Percentiles rank a stretch among this genome's conserved stretches.
These are phyloP conservation scores for Ophiosphaerella narmari DNA, from an alignment of 2,329 filamentous ascomycete species.

Conservation along the genomic window DNA sequence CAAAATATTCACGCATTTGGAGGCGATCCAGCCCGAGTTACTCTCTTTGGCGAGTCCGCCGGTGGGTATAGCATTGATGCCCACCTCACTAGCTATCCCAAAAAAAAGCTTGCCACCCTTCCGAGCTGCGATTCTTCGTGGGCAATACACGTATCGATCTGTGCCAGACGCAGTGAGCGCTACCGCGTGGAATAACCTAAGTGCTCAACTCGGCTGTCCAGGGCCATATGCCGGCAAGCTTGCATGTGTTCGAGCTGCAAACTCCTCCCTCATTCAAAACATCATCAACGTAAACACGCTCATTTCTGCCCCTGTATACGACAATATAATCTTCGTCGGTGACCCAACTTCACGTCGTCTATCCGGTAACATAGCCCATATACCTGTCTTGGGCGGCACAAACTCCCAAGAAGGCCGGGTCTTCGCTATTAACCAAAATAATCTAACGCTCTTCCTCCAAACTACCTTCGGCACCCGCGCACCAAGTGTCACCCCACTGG, in stretches of 20 bases:
- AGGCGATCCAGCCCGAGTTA: slow-evolving; percentile 56
- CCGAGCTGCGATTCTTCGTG: slow-evolving; percentile 35
- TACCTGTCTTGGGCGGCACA: slow-evolving; percentile 33
- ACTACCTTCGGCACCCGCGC: slow-evolving; percentile 10
- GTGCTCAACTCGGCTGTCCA: slow-evolving; percentile 25
- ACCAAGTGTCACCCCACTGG: slow-evolving; percentile 15
- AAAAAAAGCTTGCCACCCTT: slow-evolving; percentile 27
- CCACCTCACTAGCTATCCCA: slow-evolving; percentile 32
- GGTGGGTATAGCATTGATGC: slow-evolving; percentile 32
- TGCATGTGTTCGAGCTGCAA: slow-evolving; percentile 27
- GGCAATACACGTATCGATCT: slow-evolving; percentile 27
- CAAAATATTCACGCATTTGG: slow-evolving; percentile 56
- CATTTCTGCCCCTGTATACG: slow-evolving; percentile 21
- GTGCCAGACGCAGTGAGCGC: slow-evolving; percentile 10
- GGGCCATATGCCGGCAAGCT: slow-evolving; percentile 20
- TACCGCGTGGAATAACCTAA: slow-evolving; percentile 28
- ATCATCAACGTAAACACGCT: slow-evolving; percentile 24
- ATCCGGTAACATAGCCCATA: slow-evolving; percentile 27
- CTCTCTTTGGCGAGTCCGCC: slow-evolving; percentile 47
- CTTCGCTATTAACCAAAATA: slow-evolving; percentile 22
- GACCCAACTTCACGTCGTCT: slow-evolving; percentile 22
- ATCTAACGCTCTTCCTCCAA: slow-evolving; percentile 22
- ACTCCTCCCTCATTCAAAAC: slow-evolving; percentile 20
- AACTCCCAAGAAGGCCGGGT: slow-evolving; percentile 35
- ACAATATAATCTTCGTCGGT: slow-evolving; percentile 27